Base-by-base conservation (phyloP, 2,329 filamentous ascomycete species). In the Acrodontium crateriforme region DNA sequence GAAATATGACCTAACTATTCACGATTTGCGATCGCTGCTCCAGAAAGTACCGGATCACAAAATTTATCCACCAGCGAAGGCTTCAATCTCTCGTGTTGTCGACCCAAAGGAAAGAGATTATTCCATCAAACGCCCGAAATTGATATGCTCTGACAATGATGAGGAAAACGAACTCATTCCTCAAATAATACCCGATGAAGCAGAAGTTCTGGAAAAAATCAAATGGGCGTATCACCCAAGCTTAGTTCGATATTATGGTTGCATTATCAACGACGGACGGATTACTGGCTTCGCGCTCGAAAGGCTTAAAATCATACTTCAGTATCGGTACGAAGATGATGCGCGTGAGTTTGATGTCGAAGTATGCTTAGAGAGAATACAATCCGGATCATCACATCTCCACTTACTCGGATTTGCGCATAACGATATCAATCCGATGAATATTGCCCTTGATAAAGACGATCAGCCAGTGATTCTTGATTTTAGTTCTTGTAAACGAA, bases 371-470 rank as follows among this genome's bases (percentile, higher is more conserved):
- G 15, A 28, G 26, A 36, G 37, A n/a, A 40, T 43, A n/a, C 33
- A 31, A 24, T 32, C 36, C 7, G 46, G 39, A 17, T 31, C 52
- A 8, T 24, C 24, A 24, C 46, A 51, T 35, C 31, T 52, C 6
- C 46, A 52, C 35, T 44, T 39, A 7, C 41, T 53, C 3, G 48
- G 44, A 9, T 30, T 45, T 17, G 41, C 47, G 9, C 46, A 54
- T 34, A 54, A 53, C 30, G 49, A 53, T 24, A 41, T 53, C 18
- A 50, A 43, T 15, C 47, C 49, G 10, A 35, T 28, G 22, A 53
- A 52, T 30, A 49, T 53, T 18, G 47, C 46, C 39, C 15, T 54
- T 15, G 32, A 46, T 31, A 35, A 37, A 27, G 23, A 32, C 18
- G 40, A 44, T 28, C 30, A 20, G 5, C 36, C 47, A 16, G 30